Evolutionary conservation across 257 asterid genomes (phyloP), one percentile per base, ranked within the genome.

Genomic region (Misopates orontium): DNA sequence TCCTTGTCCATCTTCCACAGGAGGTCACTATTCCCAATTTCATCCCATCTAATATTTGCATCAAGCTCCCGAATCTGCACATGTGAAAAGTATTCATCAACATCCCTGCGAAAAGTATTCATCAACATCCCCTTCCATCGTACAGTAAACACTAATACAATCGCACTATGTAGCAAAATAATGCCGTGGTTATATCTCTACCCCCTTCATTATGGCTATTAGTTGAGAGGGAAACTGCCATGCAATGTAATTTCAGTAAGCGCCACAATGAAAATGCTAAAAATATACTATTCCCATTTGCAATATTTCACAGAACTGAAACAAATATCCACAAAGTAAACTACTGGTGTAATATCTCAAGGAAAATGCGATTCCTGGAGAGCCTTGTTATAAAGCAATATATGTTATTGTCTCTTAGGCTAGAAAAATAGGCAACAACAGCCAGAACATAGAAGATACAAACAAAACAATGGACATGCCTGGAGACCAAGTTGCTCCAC

Each of bases 401-500:
- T 51, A 67, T 13, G 55, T 20, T 39, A 19, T 20, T 49, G 67
- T 51, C 62, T 21, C 4, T 56, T 45, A 45, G 9, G 73, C 41
- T 44, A 63, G 52, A 57, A 15, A 10, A 49, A 42, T 42, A 68
- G 32, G 68, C 52, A 31, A 18, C 9, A 67, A 40, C 65, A 50
- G 47, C 60, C 51, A 61, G 13, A 64, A 56, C 18, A 67, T 23
- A 60, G 54, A 42, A 32, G 69, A 52, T 51, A 60, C 13, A 59
- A 56, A 62, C 56, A 22, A 21, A 40, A 72, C 50, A 56, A 61
- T n/a, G 62, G 51, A 63, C 84, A 64, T 76, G 79, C 99, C 91
- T 83, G 98, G 64, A 90, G 88, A 40, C 98, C 96, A 75, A 90
- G 91, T 81, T 90, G 98, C 73, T 85, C 95, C 74, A 84, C 84